phyloP scores from a whole-genome alignment of 352 stramenopile species.

The Phytophthora sansomeana region DNA sequence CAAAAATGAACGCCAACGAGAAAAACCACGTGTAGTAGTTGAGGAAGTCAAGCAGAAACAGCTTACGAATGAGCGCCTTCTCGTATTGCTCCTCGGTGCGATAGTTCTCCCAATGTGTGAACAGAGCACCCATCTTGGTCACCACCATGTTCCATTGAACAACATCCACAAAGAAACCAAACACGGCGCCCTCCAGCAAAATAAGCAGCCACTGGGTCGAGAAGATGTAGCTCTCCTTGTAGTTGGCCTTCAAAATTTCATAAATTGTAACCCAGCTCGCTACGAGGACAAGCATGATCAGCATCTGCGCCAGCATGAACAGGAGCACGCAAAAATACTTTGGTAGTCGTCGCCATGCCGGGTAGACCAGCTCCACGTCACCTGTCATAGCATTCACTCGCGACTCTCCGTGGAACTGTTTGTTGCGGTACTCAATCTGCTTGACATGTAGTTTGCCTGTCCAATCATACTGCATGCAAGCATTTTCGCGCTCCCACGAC shows the following conservation, averaged over 20 bases:
- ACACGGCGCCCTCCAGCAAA: conserved; percentile 82
- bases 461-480: conserved; percentile 83
- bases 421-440: conserved; percentile 89
- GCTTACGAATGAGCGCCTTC: conserved; percentile 81
- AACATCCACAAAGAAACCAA: conserved; percentile 89
- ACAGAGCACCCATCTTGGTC: conserved; percentile 85
- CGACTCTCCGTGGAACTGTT: conserved; percentile 72
- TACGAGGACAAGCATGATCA: conserved; percentile 90
- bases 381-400: conserved; percentile 80
- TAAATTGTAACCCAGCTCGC: conserved; percentile 90
- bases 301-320: conserved; percentile 85
- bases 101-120: conserved; percentile 92
- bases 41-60: conserved; percentile 89
- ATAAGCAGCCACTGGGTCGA: conserved; percentile 88
- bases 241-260: conserved; percentile 88
- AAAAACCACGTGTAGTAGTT: conserved; percentile 95
- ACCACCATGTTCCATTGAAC: conserved; percentile 92
- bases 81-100: conserved; percentile 88
- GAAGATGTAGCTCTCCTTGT: conserved; percentile 79
- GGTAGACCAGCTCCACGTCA: conserved; percentile 72
- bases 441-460: conserved; percentile 83
- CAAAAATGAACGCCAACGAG: conserved; percentile 89
- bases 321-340: conserved; percentile 82
- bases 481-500: conserved; percentile 83
- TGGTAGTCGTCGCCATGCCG: conserved; percentile 69